Base-by-base conservation (phyloP, 768 basidiomycete species). In the Trametopsis cervina region DNA sequence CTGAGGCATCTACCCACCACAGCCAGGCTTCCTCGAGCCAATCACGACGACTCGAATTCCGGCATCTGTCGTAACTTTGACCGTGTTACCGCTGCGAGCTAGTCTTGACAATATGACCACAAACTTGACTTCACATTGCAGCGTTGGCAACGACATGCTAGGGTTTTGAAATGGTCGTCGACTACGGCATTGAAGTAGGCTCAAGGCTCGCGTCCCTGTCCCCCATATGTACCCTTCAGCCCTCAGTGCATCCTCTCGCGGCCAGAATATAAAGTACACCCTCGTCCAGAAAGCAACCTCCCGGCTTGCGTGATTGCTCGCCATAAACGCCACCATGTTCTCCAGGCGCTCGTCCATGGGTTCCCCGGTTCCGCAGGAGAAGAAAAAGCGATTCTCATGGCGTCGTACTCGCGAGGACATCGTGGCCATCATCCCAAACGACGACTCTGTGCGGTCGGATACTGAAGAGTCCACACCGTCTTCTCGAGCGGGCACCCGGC, bases 31-130 rank as follows among this genome's bases (percentile, higher is more conserved):
- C n/a, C n/a, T n/a, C n/a, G 39, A 17, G 18, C 43, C 43, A 44
- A 44, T 44, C 43, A 44, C 15, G 43, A 44, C 43, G 24, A 44
- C 26, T 26, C 43, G 33, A 20, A 44, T 44, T 11, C 43, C 43
- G 43, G 33, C 43, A 44, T 44, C 43, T 44, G 43, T 26, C 43
- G 43, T 29, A 20, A 44, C 33, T 4, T 12, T 29, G 4, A 13
- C 7, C 18, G 7, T 42, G 22, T 6, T 18, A 4, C 11, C 18
- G 11, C 11, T 10, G 11, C 10, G n/a, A n/a, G 27, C 41, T 18
- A n/a, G n/a, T 42, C 18, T 25, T 13, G 41, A 7, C 7, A 17
- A 21, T 6, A 7, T 40, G 39, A 10, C 9, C n/a, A n/a, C n/a
- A n/a, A n/a, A n/a, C n/a, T n/a, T n/a, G n/a, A n/a, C n/a, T n/a